Conservation (phyloP, 2,329 filamentous ascomycete genomes). For the Penicillium glabrum region DNA sequence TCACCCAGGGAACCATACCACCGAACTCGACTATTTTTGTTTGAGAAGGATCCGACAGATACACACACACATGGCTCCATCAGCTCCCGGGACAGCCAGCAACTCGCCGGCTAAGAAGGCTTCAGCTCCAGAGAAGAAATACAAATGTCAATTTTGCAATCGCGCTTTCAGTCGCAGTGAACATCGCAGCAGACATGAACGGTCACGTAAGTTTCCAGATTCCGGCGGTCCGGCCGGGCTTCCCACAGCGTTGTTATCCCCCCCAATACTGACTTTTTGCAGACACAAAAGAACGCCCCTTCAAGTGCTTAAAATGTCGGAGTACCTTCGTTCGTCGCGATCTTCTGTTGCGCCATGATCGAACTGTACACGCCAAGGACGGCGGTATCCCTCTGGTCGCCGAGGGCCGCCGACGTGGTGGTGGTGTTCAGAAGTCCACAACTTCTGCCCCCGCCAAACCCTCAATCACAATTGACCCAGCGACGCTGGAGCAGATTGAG, state of each 20-base stretch:
- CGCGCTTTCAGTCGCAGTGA: slow-evolving; percentile 96
- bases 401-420: slow-evolving; percentile 74
- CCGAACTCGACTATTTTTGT: slow-evolving; percentile 27
- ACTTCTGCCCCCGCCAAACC: slow-evolving; percentile 66
- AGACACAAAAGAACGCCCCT: slow-evolving; percentile 98
- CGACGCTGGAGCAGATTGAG: slow-evolving; percentile 88
- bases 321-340: slow-evolving; percentile 98
- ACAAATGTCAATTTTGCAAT: slow-evolving; percentile 99
- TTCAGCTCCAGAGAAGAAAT: slow-evolving; percentile 88
- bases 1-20: slow-evolving; percentile 42
- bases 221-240: background rate
- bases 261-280: slow-evolving; percentile 15
- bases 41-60: slow-evolving; percentile 24
- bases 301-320: slow-evolving; percentile 97
- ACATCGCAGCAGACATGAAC: slow-evolving; percentile 93
- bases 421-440: slow-evolving; percentile 40
- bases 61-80: slow-evolving; percentile 41
- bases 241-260: background rate
- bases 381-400: slow-evolving; percentile 90
- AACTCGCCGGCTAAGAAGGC: slow-evolving; percentile 79
- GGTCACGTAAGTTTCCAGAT: slow-evolving; percentile 77
- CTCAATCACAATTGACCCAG: slow-evolving; percentile 76
- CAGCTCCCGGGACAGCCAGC: slow-evolving; percentile 63
- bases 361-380: slow-evolving; percentile 98
- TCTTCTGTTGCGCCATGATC: slow-evolving; percentile 91